Conservation (phyloP, 2,329 filamentous ascomycete species). For the Achaetomium macrosporum region DNA sequence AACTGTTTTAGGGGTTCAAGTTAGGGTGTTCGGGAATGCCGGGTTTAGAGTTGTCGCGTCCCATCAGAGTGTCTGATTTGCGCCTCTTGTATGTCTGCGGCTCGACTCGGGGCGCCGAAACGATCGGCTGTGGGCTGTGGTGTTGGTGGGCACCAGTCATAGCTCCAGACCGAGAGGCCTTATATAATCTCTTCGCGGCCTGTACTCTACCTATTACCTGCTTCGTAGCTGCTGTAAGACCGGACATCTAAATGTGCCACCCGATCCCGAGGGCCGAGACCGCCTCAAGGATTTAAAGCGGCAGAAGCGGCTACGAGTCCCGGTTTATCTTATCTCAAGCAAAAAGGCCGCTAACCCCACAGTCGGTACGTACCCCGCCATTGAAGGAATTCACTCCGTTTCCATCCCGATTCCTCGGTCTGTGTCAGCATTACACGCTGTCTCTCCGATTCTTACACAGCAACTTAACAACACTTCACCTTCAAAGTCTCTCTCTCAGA, state of each 20-base stretch:
- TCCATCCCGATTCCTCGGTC: slow-evolving; percentile 6
- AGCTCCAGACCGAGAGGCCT: too few relatives aligned
- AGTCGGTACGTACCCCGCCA: slow-evolving; percentile 12
- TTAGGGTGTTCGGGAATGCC: not conserved
- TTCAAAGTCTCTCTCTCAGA: too few relatives aligned
- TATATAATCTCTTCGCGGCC: too few relatives aligned
- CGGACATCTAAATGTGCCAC: slow-evolving; percentile 2
- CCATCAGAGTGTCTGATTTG: too few relatives aligned
- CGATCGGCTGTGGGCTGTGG: too few relatives aligned
- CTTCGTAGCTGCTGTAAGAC: not conserved
- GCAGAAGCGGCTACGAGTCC: too few relatives aligned
- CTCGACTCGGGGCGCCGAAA: too few relatives aligned
- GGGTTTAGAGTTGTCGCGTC: not conserved
- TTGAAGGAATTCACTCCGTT: slow-evolving; percentile 12
- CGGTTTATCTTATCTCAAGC: slow-evolving; percentile 15
- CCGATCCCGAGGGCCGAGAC: not conserved
- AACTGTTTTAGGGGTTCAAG: too few relatives aligned
- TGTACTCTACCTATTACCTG: not conserved
- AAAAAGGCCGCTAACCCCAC: not conserved
- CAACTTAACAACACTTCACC: not conserved
- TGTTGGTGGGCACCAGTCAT: too few relatives aligned
- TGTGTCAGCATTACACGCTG: not conserved
- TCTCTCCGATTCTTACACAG: too few relatives aligned
- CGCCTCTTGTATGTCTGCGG: too few relatives aligned
- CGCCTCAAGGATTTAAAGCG: not conserved